Evolutionary conservation across 2,329 filamentous ascomycete species (phyloP), one percentile per base, ranked within the genome.

Genomic region (Achaetomium macrosporum): DNA sequence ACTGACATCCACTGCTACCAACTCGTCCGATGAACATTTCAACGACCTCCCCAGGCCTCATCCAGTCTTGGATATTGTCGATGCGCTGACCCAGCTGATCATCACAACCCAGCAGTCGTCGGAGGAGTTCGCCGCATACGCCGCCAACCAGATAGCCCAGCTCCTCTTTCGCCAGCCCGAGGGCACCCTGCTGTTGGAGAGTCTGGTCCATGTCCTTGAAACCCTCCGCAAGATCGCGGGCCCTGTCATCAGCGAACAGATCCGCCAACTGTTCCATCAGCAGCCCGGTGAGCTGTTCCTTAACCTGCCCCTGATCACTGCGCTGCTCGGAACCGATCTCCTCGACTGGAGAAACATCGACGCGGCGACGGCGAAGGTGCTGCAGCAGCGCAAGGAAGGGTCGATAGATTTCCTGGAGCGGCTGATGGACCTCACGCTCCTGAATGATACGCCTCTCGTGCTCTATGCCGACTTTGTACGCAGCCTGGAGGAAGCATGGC

Each of bases 401-500:
- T 88, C 87, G 1, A 72, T 96, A 3, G 83, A 90, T 52, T 87
- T 95, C 65, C 76, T 97, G n/a, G 83, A 85, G 47, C 83, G 84
- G 41, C 75, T 96, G 41, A 76, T 96, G 58, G 87, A 93, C 59
- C 81, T 89, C 41, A 81, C 91, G 0, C 73, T 96, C 9, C 79
- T 95, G 46, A 88, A 82, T 60, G 88, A 90, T 44, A 82, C 84
- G 42, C 88, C 90, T 0, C 80, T 86, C 37, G 87, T 87, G 1
- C 74, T 96, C 44, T 87, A 90, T 61, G 84, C 90, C 1, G 90
- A 97, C 69, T 95, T 96, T 64, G 84, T 89, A 7, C 80, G 83
- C 57, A 95, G 89, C 53, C 77, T 96, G 50, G 85, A 92, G 59
- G 86, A 84, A 43, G 84, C 93, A 39, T 91, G 87, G 72, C 74